phyloP scores from a whole-genome alignment of 371 early-diverging fungal genomes.

The Mucor velutinosus region DNA sequence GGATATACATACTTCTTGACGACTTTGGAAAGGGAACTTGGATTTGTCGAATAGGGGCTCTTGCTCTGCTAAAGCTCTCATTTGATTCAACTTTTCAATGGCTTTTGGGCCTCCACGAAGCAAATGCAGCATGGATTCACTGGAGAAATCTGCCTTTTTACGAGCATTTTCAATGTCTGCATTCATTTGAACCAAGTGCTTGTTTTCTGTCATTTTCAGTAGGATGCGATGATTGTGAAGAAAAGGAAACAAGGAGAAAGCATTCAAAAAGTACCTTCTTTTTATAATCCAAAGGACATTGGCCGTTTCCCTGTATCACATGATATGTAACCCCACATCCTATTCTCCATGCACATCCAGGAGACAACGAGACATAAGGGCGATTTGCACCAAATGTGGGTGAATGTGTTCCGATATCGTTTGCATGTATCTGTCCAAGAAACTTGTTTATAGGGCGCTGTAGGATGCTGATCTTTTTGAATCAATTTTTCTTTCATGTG shows the following conservation, averaged over 20 bases:
- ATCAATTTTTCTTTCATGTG: not conserved
- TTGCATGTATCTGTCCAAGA: not conserved
- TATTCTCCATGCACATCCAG: not conserved
- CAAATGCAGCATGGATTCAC: conserved; percentile 37
- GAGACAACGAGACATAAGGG: not conserved
- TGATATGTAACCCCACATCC: not conserved
- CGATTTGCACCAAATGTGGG: too few species aligned
- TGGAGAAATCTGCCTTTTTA: conserved; percentile 45
- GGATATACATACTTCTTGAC: conserved; percentile 36
- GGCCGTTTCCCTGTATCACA: not conserved
- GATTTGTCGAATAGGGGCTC: conserved; percentile 52
- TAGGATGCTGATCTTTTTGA: not conserved
- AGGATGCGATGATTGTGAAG: not conserved
- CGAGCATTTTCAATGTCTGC: conserved; percentile 54
- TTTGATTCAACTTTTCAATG: conserved; percentile 29
- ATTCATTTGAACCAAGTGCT: conserved; percentile 34
- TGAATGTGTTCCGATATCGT: too few species aligned
- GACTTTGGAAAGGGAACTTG: conserved; percentile 32
- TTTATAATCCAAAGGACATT: not conserved
- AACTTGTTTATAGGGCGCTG: not conserved
- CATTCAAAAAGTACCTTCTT: not conserved
- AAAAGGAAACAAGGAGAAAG: conserved; percentile 2
- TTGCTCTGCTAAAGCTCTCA: conserved; percentile 37
- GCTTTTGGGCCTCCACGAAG: conserved; percentile 43
- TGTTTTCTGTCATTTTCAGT: conserved; percentile 27